Evolutionary conservation across 2,329 filamentous ascomycete genomes (phyloP).

Genomic region (Hypoxylon sp.): DNA sequence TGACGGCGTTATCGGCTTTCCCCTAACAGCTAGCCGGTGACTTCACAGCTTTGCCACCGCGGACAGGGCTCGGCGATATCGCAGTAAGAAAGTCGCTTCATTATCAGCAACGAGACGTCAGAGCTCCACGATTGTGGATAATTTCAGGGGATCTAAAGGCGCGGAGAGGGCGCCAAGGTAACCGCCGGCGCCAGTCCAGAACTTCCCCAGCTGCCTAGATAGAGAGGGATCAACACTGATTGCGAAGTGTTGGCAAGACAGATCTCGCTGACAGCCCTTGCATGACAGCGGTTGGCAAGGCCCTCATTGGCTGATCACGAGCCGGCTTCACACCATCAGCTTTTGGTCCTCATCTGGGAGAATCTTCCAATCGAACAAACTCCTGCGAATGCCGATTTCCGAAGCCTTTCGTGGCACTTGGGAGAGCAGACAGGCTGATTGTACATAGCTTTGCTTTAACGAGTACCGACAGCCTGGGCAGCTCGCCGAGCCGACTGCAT

Average conservation of each 20-base stretch:
- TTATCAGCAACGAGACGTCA: constrained; percentile 31
- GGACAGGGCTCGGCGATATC: constrained; percentile 2
- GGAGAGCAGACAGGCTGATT: constrained; percentile 11
- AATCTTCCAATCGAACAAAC: neutral
- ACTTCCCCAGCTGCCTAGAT: constrained; percentile 27
- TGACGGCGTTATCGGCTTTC: constrained; percentile 9
- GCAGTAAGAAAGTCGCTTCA: constrained; percentile 19
- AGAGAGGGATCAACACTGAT: constrained; percentile 5
- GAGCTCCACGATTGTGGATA: constrained; percentile 24
- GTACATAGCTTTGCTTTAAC: constrained; percentile 29
- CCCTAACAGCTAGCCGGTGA: constrained; percentile 3
- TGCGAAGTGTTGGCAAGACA: constrained; percentile 6
- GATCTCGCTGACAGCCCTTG: constrained; percentile 21
- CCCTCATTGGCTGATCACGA: constrained; percentile 20
- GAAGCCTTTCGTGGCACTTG: constrained; percentile 2
- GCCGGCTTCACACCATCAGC: constrained; percentile 3
- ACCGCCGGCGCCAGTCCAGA: constrained; percentile 19
- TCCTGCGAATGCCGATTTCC: constrained; percentile 29
- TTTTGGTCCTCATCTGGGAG: neutral
- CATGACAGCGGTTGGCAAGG: neutral
- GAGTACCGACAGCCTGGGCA: constrained; percentile 29
- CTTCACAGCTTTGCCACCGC: constrained; percentile 8
- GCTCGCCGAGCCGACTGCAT: constrained; percentile 25
- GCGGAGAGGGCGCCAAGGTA: constrained; percentile 28
- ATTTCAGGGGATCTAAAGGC: constrained; percentile 25